Evolutionary conservation across 1,284 basidiomycete genomes (phyloP), one percentile per base, ranked within the genome.

Genomic region (Pascua guehoae): DNA sequence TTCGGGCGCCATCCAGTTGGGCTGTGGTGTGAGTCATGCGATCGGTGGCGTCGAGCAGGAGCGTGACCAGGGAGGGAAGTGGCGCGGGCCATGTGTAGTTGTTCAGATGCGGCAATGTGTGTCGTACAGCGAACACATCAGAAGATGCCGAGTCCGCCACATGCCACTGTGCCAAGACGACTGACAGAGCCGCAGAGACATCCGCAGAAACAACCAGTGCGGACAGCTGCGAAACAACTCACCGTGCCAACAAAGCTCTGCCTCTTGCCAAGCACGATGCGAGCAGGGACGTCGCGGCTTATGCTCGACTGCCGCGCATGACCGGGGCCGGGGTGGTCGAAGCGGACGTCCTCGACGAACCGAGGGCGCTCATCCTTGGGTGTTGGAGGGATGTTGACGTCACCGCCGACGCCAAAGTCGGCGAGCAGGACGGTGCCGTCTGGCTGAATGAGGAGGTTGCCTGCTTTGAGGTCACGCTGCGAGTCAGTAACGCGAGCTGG

Each of bases 1-100:
- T 74, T 98, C 95, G 0, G 94, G 94, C 0, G 94, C 94, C 95
- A 98, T 98, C 93, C 94, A 98, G 68, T 91, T 89, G 0, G 93
- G 94, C 72, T 73, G 49, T 4, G n/a, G 16, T 10, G 39, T 56
- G 48, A 62, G 60, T 41, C n/a, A 24, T 18, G 10, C 4, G 24
- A 15, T 32, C 24, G 24, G 24, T 32, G 24, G 24, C 4, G 24
- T 32, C 24, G 24, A 32, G 24, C 24, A 32, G 4, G n/a, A n/a
- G 36, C 41, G n/a, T 47, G 41, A 16, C 32, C 37, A 40, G n/a
- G 36, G 32, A 18, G 12, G 38, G 5, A 14, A 17, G 17, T 17
- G 2, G 32, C 11, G 11, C 47, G 8, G 14, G 4, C 12, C 45
- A 2, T n/a, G n/a, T n/a, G 15, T 15, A 17, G 37, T 15, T 12